Conservation (phyloP, 2,329 filamentous ascomycete species). For the Lachnellula occidentalis region DNA sequence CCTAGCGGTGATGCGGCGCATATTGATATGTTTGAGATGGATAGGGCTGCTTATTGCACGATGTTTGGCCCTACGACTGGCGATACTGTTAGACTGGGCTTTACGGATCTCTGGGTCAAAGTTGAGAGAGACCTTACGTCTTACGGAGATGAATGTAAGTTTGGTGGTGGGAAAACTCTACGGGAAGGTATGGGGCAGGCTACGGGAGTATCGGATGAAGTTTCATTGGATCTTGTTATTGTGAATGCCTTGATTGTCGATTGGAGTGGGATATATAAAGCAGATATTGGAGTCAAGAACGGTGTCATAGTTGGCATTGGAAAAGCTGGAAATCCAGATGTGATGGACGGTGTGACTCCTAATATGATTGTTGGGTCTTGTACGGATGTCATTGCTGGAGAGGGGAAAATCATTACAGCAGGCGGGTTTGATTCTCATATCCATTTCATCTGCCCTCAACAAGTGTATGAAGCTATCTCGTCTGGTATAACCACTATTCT, state of each 20-base stretch:
- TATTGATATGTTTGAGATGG: constrained; percentile 64
- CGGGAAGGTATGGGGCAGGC: constrained; percentile 96
- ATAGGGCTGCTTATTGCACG: constrained; percentile 68
- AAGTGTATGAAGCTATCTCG: constrained; percentile 75
- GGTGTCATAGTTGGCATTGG: constrained; percentile 84
- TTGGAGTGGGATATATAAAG: constrained; percentile 91
- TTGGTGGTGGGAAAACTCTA: constrained; percentile 90
- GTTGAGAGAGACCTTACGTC: constrained; percentile 80
- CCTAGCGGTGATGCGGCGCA: constrained; percentile 47
- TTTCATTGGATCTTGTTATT: constrained; percentile 78
- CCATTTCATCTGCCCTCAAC: constrained; percentile 93
- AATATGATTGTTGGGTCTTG: constrained; percentile 79
- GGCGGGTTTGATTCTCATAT: constrained; percentile 88
- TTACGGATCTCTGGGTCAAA: constrained; percentile 83
- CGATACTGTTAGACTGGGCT: constrained; percentile 74
- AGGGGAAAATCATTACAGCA: constrained; percentile 85
- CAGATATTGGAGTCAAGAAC: constrained; percentile 88
- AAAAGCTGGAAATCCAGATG: constrained; percentile 94
- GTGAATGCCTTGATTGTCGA: constrained; percentile 88
- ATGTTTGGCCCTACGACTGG: constrained; percentile 95
- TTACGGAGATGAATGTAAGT: constrained; percentile 92
- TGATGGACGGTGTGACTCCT: constrained; percentile 81
- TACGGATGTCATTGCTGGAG: constrained; percentile 87
- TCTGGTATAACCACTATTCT: constrained; percentile 87
- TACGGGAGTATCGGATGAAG: constrained; percentile 64